Evolutionary conservation across 1,284 basidiomycete species (phyloP).

Genomic region (Sporisorium reilianum): DNA sequence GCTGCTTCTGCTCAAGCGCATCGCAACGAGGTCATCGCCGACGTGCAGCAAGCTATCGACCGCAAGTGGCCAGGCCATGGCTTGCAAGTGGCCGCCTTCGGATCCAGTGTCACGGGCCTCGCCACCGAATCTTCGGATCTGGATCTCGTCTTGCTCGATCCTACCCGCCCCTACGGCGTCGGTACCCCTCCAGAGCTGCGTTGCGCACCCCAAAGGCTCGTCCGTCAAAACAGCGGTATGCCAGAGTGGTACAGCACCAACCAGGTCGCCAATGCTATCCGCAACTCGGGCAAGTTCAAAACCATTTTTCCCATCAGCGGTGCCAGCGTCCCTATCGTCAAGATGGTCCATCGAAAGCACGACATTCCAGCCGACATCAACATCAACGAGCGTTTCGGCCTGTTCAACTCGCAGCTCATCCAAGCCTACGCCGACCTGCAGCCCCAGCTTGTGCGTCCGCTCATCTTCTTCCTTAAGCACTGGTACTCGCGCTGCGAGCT

Average conservation of each 20-base stretch:
- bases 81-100: constrained; percentile 55
- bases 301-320: constrained; percentile 39
- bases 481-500: constrained; percentile 52
- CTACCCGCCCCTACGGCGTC: constrained; percentile 46
- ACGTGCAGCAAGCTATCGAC: constrained; percentile 47
- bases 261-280: constrained; percentile 33
- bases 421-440: constrained; percentile 53
- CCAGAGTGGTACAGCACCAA: constrained; percentile 51
- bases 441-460: constrained; percentile 51
- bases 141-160: constrained; percentile 60
- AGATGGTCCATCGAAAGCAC: constrained; percentile 44
- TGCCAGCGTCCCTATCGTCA: constrained; percentile 61
- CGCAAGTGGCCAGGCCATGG: constrained; percentile 41
- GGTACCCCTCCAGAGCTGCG: constrained; percentile 41
- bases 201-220: neutral
- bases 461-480: constrained; percentile 61
- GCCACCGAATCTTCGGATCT: constrained; percentile 51
- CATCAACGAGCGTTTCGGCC: constrained; percentile 63
- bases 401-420: constrained; percentile 57
- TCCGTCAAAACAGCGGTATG: constrained; percentile 25
- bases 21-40: constrained; percentile 35
- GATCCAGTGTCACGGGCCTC: constrained; percentile 60
- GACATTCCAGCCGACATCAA: constrained; percentile 56
- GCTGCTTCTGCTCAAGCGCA: constrained; percentile 5
- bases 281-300: constrained; percentile 21